Percentiles rank a stretch among this genome's conserved stretches.
These are phyloP conservation scores for Phytopythium cucurbitacearum DNA, from an alignment of 352 stramenopile species.

Conservation along the genomic window DNA sequence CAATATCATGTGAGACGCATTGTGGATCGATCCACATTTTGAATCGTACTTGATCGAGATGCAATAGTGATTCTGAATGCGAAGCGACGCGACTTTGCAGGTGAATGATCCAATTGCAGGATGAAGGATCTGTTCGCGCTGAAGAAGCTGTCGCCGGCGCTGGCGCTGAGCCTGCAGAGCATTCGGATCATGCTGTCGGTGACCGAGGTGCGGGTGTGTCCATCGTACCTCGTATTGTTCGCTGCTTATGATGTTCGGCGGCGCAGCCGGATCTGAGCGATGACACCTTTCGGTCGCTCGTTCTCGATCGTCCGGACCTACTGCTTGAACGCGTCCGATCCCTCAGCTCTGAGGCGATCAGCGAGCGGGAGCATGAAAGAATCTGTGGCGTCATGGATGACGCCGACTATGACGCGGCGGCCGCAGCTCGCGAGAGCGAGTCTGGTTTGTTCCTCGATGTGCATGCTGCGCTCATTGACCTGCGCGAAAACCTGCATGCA, in stretches of 20 bases:
- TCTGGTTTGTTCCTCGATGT: conserved; percentile 63
- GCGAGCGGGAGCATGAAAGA: conserved; percentile 31
- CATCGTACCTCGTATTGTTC: conserved; percentile 1
- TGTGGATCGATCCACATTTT: conserved; percentile 6
- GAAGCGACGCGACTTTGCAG: conserved; percentile 5
- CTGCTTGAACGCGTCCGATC: conserved; percentile 22
- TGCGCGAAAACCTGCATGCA: conserved; percentile 29
- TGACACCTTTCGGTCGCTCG: conserved; percentile 38
- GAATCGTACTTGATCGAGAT: conserved; percentile 5
- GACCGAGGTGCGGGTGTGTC: conserved; percentile 12
- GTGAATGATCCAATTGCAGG: not conserved
- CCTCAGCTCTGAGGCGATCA: conserved; percentile 22
- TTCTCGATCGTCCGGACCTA: conserved; percentile 36
- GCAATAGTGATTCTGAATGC: not conserved
- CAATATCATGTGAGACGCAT: not conserved
- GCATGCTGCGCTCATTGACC: conserved; percentile 23
- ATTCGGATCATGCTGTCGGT: conserved; percentile 22
- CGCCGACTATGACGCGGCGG: conserved; percentile 43
- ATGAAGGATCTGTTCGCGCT: conserved; percentile 54
- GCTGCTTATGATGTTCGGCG: conserved; percentile 1
- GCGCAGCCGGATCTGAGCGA: conserved; percentile 24
- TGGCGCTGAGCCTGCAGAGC: conserved; percentile 45
- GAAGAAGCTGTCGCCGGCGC: conserved; percentile 44
- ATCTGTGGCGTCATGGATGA: conserved; percentile 50
- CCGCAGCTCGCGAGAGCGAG: conserved; percentile 54